phyloP scores from a whole-genome alignment of 805 yeast species.

The Wickerhamiella cacticola region DNA sequence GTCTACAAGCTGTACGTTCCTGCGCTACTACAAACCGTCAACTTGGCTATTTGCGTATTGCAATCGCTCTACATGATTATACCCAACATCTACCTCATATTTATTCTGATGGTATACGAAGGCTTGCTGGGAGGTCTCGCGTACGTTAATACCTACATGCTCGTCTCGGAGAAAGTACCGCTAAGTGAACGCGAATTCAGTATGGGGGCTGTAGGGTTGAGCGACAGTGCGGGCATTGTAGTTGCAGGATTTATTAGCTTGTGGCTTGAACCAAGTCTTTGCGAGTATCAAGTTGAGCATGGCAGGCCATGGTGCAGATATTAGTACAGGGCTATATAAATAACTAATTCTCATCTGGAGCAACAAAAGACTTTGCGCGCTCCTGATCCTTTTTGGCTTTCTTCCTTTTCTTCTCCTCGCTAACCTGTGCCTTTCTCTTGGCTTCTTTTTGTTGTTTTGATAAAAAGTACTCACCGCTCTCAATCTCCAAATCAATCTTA shows the following conservation, averaged over 20 bases:
- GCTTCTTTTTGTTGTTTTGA: slow-evolving; percentile 70
- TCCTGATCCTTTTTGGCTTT: slow-evolving; percentile 54
- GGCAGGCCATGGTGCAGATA: slow-evolving; percentile 73
- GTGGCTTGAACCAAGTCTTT: slow-evolving; percentile 60
- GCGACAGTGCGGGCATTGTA: slow-evolving; percentile 77
- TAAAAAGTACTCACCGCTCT: slow-evolving; percentile 95
- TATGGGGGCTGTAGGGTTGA: slow-evolving; percentile 70
- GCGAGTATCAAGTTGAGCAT: slow-evolving; percentile 53
- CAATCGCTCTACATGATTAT: slow-evolving; percentile 56
- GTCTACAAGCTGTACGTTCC: slow-evolving; percentile 48
- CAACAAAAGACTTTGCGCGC: slow-evolving; percentile 64
- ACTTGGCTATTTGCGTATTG: slow-evolving; percentile 43
- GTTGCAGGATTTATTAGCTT: slow-evolving; percentile 67
- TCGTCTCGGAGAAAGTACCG: slow-evolving; percentile 50
- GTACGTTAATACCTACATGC: slow-evolving; percentile 77
- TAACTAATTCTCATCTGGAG: slow-evolving; percentile 66
- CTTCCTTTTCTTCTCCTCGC: slow-evolving; percentile 61
- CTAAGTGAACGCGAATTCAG: slow-evolving; percentile 56
- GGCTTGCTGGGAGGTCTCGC: slow-evolving; percentile 81
- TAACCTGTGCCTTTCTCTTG: slow-evolving; percentile 61
- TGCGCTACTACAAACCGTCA: slow-evolving; percentile 53
- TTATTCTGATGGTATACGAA: slow-evolving; percentile 65
- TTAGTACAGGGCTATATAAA: slow-evolving; percentile 15
- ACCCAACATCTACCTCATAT: slow-evolving; percentile 48
- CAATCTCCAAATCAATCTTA: slow-evolving; percentile 93